Conservation (phyloP, 768 basidiomycete species). For the Cytidiella melzeri region DNA sequence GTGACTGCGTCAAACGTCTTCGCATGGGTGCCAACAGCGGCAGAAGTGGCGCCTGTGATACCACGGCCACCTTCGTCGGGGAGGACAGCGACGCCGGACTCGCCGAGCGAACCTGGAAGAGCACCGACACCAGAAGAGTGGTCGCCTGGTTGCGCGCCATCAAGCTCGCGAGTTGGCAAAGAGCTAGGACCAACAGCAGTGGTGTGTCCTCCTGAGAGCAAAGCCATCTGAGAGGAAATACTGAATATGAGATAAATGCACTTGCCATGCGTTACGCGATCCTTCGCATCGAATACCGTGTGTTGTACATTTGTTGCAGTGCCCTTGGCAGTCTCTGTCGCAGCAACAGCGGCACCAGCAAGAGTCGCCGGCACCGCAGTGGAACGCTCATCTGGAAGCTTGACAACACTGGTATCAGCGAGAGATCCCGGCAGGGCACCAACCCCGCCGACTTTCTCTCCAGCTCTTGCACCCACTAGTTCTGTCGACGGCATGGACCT, state of each 20-base stretch:
- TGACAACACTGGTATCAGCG: constrained; percentile 5
- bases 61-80: constrained; percentile 35
- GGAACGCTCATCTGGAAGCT: constrained; percentile 12
- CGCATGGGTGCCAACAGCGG: not conserved
- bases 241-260: not conserved
- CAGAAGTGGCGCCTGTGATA: not conserved
- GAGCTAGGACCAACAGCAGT: not conserved
- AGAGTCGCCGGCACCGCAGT: not conserved
- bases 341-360: constrained; percentile 2
- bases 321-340: not conserved
- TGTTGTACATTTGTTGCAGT: not conserved
- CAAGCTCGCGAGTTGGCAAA: constrained; percentile 31
- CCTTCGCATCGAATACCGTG: not conserved
- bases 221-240: not conserved
- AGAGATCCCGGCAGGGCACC: constrained; percentile 11
- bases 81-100: constrained; percentile 40
- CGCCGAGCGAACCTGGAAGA: constrained; percentile 39
- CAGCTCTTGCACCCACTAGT: constrained; percentile 10
- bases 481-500: constrained; percentile 13
- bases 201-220: not conserved
- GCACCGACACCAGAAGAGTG: constrained; percentile 39
- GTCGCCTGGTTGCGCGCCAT: constrained; percentile 28
- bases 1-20: not conserved
- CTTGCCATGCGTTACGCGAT: not conserved
- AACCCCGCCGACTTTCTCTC: constrained; percentile 17